Percentiles rank a stretch among this genome's conserved stretches.
Evolutionary conservation across 768 basidiomycete genomes (phyloP).

Genomic region (Roridomyces roridus): DNA sequence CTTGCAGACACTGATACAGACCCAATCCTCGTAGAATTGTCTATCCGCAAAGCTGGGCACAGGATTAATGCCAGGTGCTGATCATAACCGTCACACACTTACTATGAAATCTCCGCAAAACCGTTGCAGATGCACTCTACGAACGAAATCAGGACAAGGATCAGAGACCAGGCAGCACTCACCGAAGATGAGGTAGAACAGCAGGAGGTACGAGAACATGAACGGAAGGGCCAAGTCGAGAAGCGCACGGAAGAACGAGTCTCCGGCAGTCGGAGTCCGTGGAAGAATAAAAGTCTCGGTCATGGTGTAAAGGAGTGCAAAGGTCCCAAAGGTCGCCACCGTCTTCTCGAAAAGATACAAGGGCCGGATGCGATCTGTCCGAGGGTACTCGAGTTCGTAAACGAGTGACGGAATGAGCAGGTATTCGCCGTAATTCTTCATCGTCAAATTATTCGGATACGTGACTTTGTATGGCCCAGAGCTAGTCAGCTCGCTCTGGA

Average conservation of each 20-base stretch:
- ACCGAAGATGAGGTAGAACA: constrained; percentile 90
- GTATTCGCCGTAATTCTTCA: constrained; percentile 84
- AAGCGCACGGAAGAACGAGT: constrained; percentile 77
- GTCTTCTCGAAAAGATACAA: constrained; percentile 84
- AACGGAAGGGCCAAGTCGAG: constrained; percentile 92
- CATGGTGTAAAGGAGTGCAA: constrained; percentile 90
- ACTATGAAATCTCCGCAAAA: constrained; percentile 93
- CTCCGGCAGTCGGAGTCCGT: constrained; percentile 67
- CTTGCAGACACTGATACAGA: constrained; percentile 34
- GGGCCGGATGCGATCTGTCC: constrained; percentile 83
- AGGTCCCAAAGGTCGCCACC: constrained; percentile 93
- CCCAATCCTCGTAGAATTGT: constrained; percentile 98
- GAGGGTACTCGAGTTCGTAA: constrained; percentile 95
- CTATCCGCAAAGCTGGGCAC: constrained; percentile 87
- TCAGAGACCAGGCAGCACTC: constrained; percentile 23
- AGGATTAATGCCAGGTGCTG: constrained; percentile 2
- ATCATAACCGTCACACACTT: constrained; percentile 30
- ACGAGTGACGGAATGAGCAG: constrained; percentile 91
- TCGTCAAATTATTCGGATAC: constrained; percentile 88
- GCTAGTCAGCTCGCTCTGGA: constrained; percentile 78
- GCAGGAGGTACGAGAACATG: constrained; percentile 88
- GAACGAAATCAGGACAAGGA: background rate
- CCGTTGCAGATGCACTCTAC: constrained; percentile 95
- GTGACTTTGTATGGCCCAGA: constrained; percentile 68
- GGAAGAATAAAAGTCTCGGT: constrained; percentile 96